A percentile compares a stretch with the other conserved stretches of the same genome.
phyloP scores from a whole-genome alignment of 768 basidiomycete genomes.

The Trametes coccinea region DNA sequence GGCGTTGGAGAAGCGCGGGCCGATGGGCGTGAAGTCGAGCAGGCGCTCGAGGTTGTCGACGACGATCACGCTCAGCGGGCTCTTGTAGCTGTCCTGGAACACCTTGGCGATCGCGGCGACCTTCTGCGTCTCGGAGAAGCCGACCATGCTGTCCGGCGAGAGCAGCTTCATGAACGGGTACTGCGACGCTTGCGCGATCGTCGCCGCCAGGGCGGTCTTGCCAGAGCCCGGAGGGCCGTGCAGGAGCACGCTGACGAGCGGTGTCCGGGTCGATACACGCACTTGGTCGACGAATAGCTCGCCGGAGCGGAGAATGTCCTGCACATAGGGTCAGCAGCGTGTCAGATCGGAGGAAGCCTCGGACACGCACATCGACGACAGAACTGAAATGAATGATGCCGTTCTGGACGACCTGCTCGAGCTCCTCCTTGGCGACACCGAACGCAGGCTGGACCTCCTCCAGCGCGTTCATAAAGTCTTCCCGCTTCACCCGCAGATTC shows the following conservation, averaged over 20 bases:
- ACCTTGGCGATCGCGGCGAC: slow-evolving; percentile 88
- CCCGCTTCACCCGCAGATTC: slow-evolving; percentile 81
- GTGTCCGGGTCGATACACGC: slow-evolving; percentile 83
- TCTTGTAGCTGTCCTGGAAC: slow-evolving; percentile 96
- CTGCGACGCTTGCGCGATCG: slow-evolving; percentile 89
- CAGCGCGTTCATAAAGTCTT: slow-evolving; percentile 87
- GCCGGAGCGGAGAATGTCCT: slow-evolving; percentile 89
- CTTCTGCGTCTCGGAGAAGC: slow-evolving; percentile 91
- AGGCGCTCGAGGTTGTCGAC: slow-evolving; percentile 94
- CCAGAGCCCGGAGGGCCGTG: slow-evolving; percentile 91
- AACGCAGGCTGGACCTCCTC: slow-evolving; percentile 96
- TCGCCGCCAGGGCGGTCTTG: slow-evolving; percentile 92
- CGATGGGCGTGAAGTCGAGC: slow-evolving; percentile 95
- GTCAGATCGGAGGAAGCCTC: neutral
- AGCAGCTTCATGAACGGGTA: slow-evolving; percentile 99
- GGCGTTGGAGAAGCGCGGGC: slow-evolving; percentile 93
- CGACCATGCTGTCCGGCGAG: slow-evolving; percentile 93
- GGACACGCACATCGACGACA: slow-evolving; percentile 62
- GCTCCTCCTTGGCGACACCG: slow-evolving; percentile 96
- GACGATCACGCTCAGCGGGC: slow-evolving; percentile 93
- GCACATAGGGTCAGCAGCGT: slow-evolving; percentile 9
- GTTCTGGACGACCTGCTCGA: slow-evolving; percentile 90
- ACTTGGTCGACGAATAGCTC: slow-evolving; percentile 93
- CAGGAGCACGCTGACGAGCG: slow-evolving; percentile 85
- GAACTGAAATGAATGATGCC: slow-evolving; percentile 90